Conservation (phyloP, 2,329 filamentous ascomycete species). For the Beauveria bassiana region DNA sequence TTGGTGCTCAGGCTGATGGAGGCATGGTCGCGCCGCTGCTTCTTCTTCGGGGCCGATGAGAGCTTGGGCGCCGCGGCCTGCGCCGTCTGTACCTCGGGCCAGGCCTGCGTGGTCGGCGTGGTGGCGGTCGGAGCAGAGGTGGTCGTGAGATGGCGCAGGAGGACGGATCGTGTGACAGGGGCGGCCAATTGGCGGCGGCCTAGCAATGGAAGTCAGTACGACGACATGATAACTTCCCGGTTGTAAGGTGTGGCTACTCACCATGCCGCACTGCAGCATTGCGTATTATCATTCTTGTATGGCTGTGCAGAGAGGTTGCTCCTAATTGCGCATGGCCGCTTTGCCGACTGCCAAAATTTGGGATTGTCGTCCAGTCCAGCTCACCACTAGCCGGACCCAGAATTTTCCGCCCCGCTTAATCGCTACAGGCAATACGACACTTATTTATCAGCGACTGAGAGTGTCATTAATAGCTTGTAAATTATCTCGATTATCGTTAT, state of each 20-base stretch:
- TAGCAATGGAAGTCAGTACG: constrained; percentile 19
- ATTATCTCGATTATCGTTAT: too few species aligned
- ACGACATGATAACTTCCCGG: background rate
- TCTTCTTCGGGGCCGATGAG: constrained; percentile 22
- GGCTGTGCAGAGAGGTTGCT: background rate
- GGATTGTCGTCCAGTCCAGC: background rate
- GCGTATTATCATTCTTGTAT: constrained; percentile 46
- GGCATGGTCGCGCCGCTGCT: constrained; percentile 25
- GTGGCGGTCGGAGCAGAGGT: constrained; percentile 16
- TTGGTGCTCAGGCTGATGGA: constrained; percentile 28
- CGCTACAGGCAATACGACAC: background rate
- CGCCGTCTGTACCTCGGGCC: constrained; percentile 15
- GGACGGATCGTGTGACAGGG: constrained; percentile 28
- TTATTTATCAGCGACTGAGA: too few species aligned
- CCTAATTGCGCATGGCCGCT: background rate
- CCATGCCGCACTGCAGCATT: constrained; percentile 47
- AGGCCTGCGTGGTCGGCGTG: constrained; percentile 14
- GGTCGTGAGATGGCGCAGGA: constrained; percentile 27
- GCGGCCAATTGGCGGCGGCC: constrained; percentile 46
- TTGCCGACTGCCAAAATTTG: constrained; percentile 10
- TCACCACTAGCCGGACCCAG: constrained; percentile 6
- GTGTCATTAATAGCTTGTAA: too few species aligned
- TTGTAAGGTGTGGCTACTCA: constrained; percentile 25
- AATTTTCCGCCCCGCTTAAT: constrained; percentile 13
- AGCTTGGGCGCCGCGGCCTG: constrained; percentile 18